Percentiles rank a stretch among this genome's conserved stretches.
These are phyloP conservation scores for Ceratobasidium sp. DNA, from an alignment of 1,284 basidiomycete genomes.

Conservation along the genomic window DNA sequence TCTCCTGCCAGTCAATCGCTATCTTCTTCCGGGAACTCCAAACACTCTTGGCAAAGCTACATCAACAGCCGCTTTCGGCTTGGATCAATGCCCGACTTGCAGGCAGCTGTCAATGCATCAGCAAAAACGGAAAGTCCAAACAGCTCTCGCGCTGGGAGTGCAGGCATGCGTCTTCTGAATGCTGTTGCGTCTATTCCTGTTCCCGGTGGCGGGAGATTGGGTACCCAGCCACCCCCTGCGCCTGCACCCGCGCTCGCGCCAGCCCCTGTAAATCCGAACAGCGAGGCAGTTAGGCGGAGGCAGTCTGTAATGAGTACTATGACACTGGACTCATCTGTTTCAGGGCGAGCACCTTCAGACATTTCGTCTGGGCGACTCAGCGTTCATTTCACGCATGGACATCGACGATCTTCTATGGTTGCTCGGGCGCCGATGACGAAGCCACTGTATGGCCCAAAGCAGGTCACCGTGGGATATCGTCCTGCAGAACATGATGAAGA, in stretches of 20 bases:
- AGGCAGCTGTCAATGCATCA: slow-evolving; percentile 30
- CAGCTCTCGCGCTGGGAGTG: slow-evolving; percentile 29
- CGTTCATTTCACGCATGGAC: slow-evolving; percentile 21
- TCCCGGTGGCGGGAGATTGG: slow-evolving; percentile 19
- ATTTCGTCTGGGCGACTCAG: slow-evolving; percentile 35
- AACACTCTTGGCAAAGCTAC: slow-evolving; percentile 41
- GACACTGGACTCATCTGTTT: slow-evolving; percentile 34
- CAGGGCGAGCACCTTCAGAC: slow-evolving; percentile 36
- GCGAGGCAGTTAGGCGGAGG: slow-evolving; percentile 22
- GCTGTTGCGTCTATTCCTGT: slow-evolving; percentile 27
- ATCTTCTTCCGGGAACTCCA: slow-evolving; percentile 38
- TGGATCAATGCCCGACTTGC: slow-evolving; percentile 38
- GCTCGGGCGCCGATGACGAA: slow-evolving; percentile 24
- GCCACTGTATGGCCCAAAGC: slow-evolving; percentile 37
- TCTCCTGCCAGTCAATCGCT: slow-evolving; percentile 33
- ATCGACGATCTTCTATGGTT: slow-evolving; percentile 24
- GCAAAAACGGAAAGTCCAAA: slow-evolving; percentile 5
- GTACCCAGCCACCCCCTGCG: not conserved
- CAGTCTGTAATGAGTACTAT: slow-evolving; percentile 36
- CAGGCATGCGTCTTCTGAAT: slow-evolving; percentile 28
- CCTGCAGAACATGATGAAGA: slow-evolving; percentile 43
- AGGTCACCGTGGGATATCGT: slow-evolving; percentile 40
- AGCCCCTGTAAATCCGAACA: not conserved
- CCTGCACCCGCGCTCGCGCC: no score
- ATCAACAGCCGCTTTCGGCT: slow-evolving; percentile 37